Conservation (phyloP, 2,329 filamentous ascomycete species). For the Hypomyces perniciosus region DNA sequence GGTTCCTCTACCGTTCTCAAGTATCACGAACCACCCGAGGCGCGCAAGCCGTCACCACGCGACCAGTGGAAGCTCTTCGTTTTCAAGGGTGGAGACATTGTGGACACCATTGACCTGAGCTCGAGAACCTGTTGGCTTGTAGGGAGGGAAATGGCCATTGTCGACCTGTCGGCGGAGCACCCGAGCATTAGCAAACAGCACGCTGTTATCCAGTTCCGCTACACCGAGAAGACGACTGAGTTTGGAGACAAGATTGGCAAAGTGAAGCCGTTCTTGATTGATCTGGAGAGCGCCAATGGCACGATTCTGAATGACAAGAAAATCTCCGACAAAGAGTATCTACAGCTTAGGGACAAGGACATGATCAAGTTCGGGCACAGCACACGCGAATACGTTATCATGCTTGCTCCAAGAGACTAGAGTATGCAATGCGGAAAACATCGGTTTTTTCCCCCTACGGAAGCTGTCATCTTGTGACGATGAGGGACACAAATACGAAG, state of each 20-base stretch:
- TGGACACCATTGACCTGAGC: conserved; percentile 75
- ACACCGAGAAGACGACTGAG: conserved; percentile 76
- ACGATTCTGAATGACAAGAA: conserved; percentile 73
- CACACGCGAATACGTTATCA: conserved; percentile 89
- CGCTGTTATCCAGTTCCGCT: conserved; percentile 88
- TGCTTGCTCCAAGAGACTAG: conserved; percentile 58
- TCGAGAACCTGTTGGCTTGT: conserved; percentile 84
- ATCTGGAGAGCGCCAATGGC: conserved; percentile 89
- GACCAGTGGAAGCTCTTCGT: conserved; percentile 86
- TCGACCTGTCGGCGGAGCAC: conserved; percentile 80
- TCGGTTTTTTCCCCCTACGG: not conserved
- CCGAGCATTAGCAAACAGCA: conserved; percentile 94
- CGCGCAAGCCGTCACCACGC: conserved; percentile 74
- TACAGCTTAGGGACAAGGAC: conserved; percentile 85
- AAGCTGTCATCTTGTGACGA: not conserved
- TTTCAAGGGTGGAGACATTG: conserved; percentile 75
- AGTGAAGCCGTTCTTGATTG: conserved; percentile 84
- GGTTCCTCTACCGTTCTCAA: conserved; percentile 78
- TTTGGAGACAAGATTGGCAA: conserved; percentile 76
- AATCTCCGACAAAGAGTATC: conserved; percentile 69
- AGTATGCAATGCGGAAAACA: not conserved
- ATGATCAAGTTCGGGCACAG: conserved; percentile 83
- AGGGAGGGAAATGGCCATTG: conserved; percentile 72
- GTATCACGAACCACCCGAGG: conserved; percentile 92
- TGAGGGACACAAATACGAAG: not conserved